Evolutionary conservation across 257 asterid species (phyloP).

Genomic region (Nicotiana paniculata): DNA sequence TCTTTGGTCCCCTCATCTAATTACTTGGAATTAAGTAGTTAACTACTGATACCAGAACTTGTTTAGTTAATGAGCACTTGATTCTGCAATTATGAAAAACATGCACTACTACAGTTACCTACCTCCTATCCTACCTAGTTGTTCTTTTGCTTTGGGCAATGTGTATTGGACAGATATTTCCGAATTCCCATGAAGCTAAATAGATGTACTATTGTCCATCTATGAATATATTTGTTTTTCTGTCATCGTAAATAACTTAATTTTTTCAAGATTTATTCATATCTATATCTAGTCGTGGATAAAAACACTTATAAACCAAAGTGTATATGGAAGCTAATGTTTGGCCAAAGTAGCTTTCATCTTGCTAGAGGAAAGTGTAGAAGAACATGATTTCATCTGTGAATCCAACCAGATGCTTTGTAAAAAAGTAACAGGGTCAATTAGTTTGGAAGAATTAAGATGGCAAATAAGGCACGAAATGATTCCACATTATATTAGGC

Average conservation of each 20-base stretch:
- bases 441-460: not conserved
- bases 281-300: not conserved
- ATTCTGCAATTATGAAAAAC: not conserved
- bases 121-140: not conserved
- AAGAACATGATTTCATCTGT: not conserved
- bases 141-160: not conserved
- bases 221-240: no score
- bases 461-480: not conserved
- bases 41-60: slow-evolving; percentile 15
- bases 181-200: not conserved
- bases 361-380: not conserved
- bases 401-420: not conserved
- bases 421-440: not conserved
- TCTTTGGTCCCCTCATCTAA: slow-evolving; percentile 44
- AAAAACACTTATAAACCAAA: not conserved
- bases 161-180: not conserved
- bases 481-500: not conserved
- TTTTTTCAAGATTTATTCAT: no score
- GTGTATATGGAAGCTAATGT: not conserved
- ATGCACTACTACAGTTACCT: not conserved
- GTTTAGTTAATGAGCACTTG: slow-evolving; percentile 10
- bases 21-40: not conserved
- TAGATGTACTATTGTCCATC: no score
- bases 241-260: no score
- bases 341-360: not conserved